Evolutionary conservation across 1,139 yeast genomes (phyloP).

Genomic region (Geotrichum restrictum): DNA sequence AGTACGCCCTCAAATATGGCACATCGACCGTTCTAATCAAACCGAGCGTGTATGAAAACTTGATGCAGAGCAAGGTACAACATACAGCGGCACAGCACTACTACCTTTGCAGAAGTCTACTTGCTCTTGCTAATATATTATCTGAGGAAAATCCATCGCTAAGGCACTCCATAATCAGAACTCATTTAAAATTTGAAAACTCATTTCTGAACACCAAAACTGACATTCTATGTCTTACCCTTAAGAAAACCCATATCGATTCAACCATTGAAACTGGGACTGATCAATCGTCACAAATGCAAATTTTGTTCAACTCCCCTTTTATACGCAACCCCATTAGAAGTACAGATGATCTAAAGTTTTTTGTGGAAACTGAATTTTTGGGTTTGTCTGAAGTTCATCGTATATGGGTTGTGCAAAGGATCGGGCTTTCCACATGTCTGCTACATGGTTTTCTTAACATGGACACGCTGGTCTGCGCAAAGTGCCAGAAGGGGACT

Average conservation of each 20-base stretch:
- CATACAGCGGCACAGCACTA: neutral
- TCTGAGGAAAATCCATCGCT: neutral
- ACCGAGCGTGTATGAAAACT: neutral
- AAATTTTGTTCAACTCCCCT: conserved; percentile 1
- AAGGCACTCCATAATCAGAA: neutral
- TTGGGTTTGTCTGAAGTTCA: conserved; percentile 3
- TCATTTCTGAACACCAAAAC: conserved; percentile 7
- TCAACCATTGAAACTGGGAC: too few relatives aligned
- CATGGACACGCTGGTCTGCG: conserved; percentile 4
- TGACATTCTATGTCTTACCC: neutral
- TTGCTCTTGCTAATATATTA: neutral
- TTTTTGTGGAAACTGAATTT: conserved; percentile 1
- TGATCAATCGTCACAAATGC: neutral
- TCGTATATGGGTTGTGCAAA: conserved; percentile 14
- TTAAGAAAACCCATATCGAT: conserved; percentile 1
- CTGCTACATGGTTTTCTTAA: conserved; percentile 7
- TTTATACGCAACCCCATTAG: conserved; percentile 2
- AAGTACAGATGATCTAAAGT: conserved; percentile 3
- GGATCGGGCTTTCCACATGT: conserved; percentile 15
- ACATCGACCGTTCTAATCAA: neutral
- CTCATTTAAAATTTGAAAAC: neutral
- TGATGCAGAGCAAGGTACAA: neutral
- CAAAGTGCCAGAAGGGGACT: conserved; percentile 5
- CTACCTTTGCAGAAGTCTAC: neutral
- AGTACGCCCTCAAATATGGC: neutral